These are phyloP conservation scores for Cytospora piceicola DNA, from an alignment of 2,329 filamentous ascomycete genomes.

Conservation along the genomic window DNA sequence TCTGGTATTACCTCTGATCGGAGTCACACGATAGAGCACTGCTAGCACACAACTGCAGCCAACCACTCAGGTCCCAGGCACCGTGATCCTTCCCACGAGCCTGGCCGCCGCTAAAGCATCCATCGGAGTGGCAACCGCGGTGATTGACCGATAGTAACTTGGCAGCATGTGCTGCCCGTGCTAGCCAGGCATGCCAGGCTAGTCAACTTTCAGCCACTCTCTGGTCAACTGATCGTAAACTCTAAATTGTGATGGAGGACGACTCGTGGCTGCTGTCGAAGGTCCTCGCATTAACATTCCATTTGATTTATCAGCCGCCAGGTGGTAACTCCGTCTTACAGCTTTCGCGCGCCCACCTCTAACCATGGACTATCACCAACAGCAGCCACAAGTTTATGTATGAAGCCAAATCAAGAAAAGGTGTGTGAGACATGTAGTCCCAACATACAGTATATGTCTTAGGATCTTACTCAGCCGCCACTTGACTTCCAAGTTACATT, in stretches of 20 bases:
- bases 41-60: slow-evolving; percentile 15
- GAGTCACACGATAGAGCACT: slow-evolving; percentile 15
- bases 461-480: slow-evolving; percentile 25
- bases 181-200: not conserved
- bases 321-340: not conserved
- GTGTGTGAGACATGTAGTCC: slow-evolving; percentile 23
- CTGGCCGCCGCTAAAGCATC: not conserved
- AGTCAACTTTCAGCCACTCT: not conserved
- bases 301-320: slow-evolving; percentile 19
- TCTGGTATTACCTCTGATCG: slow-evolving; percentile 24
- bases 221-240: not conserved
- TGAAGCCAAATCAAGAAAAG: not conserved
- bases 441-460: slow-evolving; percentile 8
- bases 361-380: slow-evolving; percentile 2
- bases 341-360: not conserved
- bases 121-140: slow-evolving; percentile 5
- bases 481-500: not conserved
- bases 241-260: not conserved
- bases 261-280: not conserved
- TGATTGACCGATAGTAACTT: slow-evolving; percentile 16
- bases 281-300: not conserved
- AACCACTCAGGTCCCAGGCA: not conserved
- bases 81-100: slow-evolving; percentile 12
- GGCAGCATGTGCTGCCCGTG: slow-evolving; percentile 2
- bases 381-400: slow-evolving; percentile 19